Percentiles rank a stretch among this genome's conserved stretches.
phyloP scores from a whole-genome alignment of 805 yeast genomes.

The Yueomyces sp. region DNA sequence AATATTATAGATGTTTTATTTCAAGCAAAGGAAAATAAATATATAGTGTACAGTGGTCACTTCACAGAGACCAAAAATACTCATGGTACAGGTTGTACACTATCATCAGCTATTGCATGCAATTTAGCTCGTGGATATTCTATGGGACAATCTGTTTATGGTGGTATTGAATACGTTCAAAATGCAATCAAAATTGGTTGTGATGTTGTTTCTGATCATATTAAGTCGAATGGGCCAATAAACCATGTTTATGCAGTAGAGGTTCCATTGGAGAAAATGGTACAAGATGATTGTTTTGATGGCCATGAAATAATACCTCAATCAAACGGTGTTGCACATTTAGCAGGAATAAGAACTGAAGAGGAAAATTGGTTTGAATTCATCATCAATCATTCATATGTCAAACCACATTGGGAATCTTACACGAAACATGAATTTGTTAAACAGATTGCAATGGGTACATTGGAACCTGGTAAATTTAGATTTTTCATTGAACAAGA shows the following conservation, averaged over 20 bases:
- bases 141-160: slow-evolving; percentile 36
- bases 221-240: slow-evolving; percentile 58
- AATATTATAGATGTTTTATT: slow-evolving; percentile 44
- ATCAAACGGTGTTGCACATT: neutral
- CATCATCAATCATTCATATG: slow-evolving; percentile 41
- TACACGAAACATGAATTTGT: slow-evolving; percentile 57
- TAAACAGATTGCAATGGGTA: slow-evolving; percentile 35
- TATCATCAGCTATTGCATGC: slow-evolving; percentile 70
- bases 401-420: slow-evolving; percentile 40
- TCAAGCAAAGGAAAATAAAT: slow-evolving; percentile 25
- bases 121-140: slow-evolving; percentile 45
- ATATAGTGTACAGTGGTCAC: slow-evolving; percentile 34
- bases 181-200: slow-evolving; percentile 41
- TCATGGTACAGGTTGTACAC: slow-evolving; percentile 88
- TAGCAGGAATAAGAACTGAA: neutral
- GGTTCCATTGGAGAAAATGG: slow-evolving; percentile 24
- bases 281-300: slow-evolving; percentile 20
- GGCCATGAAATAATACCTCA: slow-evolving; percentile 11
- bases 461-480: slow-evolving; percentile 37
- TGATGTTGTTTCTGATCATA: slow-evolving; percentile 17
- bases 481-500: slow-evolving; percentile 44
- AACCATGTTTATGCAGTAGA: slow-evolving; percentile 43
- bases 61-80: slow-evolving; percentile 38
- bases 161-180: slow-evolving; percentile 54
- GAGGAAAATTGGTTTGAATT: slow-evolving; percentile 31